Percentiles rank a stretch among this genome's conserved stretches.
Evolutionary conservation across 106 monocot species (phyloP).

Genomic region (Acanthochlamys bracteata): DNA sequence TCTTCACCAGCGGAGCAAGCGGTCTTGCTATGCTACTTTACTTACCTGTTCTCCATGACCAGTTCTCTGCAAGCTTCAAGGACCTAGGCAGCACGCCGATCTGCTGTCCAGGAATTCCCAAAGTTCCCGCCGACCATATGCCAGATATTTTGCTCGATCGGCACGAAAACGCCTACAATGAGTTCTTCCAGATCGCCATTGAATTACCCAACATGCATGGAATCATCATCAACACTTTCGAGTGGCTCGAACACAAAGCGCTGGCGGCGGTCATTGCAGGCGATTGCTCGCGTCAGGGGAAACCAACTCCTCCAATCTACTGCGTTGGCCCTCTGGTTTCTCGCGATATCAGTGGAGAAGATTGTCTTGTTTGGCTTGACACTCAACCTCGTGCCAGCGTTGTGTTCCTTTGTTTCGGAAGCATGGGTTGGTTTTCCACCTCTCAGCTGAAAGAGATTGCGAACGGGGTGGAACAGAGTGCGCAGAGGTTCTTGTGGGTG

Average conservation of each 20-base stretch:
- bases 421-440: constrained; percentile 17
- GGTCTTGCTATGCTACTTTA: constrained; percentile 5
- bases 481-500: constrained; percentile 45
- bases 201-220: constrained; percentile 8
- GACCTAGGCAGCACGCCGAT: neutral
- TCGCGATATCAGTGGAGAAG: neutral
- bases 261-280: constrained; percentile 16
- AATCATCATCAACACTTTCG: constrained; percentile 20
- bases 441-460: constrained; percentile 41
- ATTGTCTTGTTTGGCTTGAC: constrained; percentile 33
- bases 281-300: constrained; percentile 9
- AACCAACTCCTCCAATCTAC: constrained; percentile 13
- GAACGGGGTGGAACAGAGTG: constrained; percentile 28
- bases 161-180: neutral
- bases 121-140: constrained; percentile 1
- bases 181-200: neutral
- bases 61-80: neutral
- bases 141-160: neutral
- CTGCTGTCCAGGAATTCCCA: neutral
- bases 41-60: constrained; percentile 10
- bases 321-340: constrained; percentile 24
- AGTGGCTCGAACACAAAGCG: constrained; percentile 20
- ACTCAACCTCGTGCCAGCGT: constrained; percentile 29
- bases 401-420: constrained; percentile 54
- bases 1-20: constrained; percentile 10